phyloP scores from a whole-genome alignment of 306 rosid species.

The Cucurbita pepo region DNA sequence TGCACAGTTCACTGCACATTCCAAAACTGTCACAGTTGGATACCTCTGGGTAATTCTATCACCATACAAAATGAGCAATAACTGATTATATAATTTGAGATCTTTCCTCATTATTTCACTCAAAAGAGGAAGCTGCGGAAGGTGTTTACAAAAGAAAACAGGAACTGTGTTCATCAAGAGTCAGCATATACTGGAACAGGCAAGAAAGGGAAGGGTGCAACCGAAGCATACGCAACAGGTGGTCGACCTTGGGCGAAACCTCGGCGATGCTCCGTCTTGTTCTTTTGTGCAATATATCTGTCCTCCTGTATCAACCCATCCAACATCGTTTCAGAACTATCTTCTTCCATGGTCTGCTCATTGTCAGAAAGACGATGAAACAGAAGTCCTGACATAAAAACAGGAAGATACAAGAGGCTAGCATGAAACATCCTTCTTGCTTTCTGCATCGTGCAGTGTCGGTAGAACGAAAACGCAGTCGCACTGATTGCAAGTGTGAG shows the following conservation, averaged over 20 bases:
- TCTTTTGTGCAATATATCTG: slow-evolving; percentile 8
- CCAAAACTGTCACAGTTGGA: background rate
- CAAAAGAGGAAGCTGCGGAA: background rate
- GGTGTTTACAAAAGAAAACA: background rate
- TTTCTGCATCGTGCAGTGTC: slow-evolving; percentile 51
- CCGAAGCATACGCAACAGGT: slow-evolving; percentile 75
- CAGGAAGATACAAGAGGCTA: slow-evolving; percentile 87
- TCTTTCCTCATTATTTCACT: slow-evolving; percentile 1
- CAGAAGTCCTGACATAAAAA: slow-evolving; percentile 78
- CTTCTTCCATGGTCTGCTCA: slow-evolving; percentile 22
- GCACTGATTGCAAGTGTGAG: slow-evolving; percentile 78
- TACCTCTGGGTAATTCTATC: background rate
- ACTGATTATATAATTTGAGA: background rate
- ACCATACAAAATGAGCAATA: background rate
- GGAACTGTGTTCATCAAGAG: background rate
- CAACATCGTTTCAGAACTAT: slow-evolving; percentile 6
- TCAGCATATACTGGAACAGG: slow-evolving; percentile 54
- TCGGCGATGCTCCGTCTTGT: slow-evolving; percentile 5
- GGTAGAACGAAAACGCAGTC: slow-evolving; percentile 62
- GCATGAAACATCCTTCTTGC: slow-evolving; percentile 89
- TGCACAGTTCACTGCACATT: background rate
- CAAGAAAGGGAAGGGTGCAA: slow-evolving; percentile 82
- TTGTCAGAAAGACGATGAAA: slow-evolving; percentile 54
- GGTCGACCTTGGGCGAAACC: slow-evolving; percentile 21
- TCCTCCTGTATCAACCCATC: slow-evolving; percentile 16